Evolutionary conservation across 2,329 filamentous ascomycete species (phyloP).

Genomic region (Ophiostoma sp.): DNA sequence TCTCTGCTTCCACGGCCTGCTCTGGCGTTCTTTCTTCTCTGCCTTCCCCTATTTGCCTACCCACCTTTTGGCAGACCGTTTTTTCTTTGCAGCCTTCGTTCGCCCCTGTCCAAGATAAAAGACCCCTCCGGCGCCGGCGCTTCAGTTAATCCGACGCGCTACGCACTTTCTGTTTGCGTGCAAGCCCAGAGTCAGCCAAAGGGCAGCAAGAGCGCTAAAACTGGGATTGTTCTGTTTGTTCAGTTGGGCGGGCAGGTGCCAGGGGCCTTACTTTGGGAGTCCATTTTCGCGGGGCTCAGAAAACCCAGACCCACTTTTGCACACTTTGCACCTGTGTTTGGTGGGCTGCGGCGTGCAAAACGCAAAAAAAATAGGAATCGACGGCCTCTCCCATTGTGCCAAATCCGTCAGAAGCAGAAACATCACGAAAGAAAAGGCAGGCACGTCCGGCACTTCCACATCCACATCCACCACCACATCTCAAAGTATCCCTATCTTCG

Average conservation of each 20-base stretch:
- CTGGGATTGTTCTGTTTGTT: background rate
- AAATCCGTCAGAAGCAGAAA: slow-evolving; percentile 15
- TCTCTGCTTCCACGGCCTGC: slow-evolving; percentile 14
- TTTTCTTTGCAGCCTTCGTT: slow-evolving; percentile 16
- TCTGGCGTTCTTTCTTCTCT: slow-evolving; percentile 3
- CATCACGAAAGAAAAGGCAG: background rate
- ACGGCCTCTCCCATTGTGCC: slow-evolving; percentile 15
- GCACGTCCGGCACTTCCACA: background rate
- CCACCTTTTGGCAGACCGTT: slow-evolving; percentile 12
- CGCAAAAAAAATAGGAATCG: slow-evolving; percentile 25
- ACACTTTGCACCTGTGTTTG: slow-evolving; percentile 19
- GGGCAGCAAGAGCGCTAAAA: background rate
- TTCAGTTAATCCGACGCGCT: slow-evolving; percentile 16
- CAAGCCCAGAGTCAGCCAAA: background rate
- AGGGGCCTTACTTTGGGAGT: background rate
- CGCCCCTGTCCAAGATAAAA: background rate
- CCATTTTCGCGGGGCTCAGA: slow-evolving; percentile 17
- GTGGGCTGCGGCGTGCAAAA: slow-evolving; percentile 5
- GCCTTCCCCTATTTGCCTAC: slow-evolving; percentile 6
- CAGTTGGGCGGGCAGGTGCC: background rate
- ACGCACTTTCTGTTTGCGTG: slow-evolving; percentile 13
- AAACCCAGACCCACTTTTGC: slow-evolving; percentile 27
- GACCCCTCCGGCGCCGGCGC: slow-evolving; percentile 16
- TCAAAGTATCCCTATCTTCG: too few species aligned
- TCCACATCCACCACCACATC: background rate